Evolutionary conservation across 2,329 filamentous ascomycete species (phyloP), one percentile per base, ranked within the genome.

Genomic region (Clonostachys rosea): DNA sequence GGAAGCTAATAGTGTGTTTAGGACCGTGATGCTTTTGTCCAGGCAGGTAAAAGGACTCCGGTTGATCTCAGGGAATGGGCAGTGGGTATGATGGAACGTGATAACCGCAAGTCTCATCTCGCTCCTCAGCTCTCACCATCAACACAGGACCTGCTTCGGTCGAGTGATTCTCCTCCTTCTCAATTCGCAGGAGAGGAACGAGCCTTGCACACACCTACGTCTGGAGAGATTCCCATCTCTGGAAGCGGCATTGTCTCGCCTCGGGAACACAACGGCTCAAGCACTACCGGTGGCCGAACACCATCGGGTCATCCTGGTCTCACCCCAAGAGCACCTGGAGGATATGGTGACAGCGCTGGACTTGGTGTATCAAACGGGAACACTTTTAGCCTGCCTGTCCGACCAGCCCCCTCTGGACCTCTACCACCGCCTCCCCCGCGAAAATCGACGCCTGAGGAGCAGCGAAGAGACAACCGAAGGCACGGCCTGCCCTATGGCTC

Each of bases 21-120:
- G 90, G 91, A 96, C 55, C 86, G 87, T 51, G 94, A 99, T 62
- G 84, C 91, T 5, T 99, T 99, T 67, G 83, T 99, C 17, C 91
- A 96, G 68, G 94, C 94, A 46, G 94, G 94, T 43, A 97, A 97
- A 74, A 83, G 92, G 56, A 99, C 94, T 1, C 94, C 94, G 1
- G 94, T 99, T 44, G 87, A 99, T 64, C 78, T 99, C 34, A 83
- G 88, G 65, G 89, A 91, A 52, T 99, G 94, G 94, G 92, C 94
- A 18, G 83, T 95, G 43, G 85, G 89, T 59, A 81, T 97, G 75
- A 92, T 97, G 82, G 91, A 96, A 64, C 84, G 86, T 57, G 89
- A 96, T 67, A 96, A 96, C 67, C 89, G 94, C 63, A 96, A 95
- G 67, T 96, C 91, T 30, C 92, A 96, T 64, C 79, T 96, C 36